These are phyloP conservation scores for Eudorina sp. DNA, from an alignment of 139 green algal genomes.

Conservation along the genomic window DNA sequence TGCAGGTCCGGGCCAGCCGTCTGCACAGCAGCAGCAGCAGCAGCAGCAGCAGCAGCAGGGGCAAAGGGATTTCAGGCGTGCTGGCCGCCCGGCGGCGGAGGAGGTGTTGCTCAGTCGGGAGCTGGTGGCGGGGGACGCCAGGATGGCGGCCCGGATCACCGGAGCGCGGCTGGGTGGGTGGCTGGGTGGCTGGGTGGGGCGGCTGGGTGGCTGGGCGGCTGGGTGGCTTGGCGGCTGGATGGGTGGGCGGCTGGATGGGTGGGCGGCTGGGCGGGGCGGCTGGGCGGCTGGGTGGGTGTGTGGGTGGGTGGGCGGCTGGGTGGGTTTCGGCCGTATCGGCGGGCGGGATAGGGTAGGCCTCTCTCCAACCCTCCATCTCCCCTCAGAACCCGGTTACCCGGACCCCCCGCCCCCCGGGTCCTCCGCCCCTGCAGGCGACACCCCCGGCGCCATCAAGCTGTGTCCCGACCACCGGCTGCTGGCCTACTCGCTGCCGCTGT, in stretches of 20 bases:
- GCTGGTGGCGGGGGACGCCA: background rate
- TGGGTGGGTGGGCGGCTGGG: too few species aligned
- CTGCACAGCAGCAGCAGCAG: background rate
- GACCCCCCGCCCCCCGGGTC: background rate
- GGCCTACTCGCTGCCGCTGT: constrained; percentile 52
- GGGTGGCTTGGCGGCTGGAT: background rate
- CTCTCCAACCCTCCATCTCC: background rate
- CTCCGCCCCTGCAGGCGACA: background rate
- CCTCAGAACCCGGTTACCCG: background rate
- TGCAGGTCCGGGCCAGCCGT: background rate
- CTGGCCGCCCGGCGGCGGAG: background rate
- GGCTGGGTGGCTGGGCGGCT: background rate
- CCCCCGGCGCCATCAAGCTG: constrained; percentile 50
- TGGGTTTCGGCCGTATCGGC: too few species aligned
- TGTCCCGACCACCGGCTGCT: constrained; percentile 55
- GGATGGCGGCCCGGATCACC: constrained; percentile 8
- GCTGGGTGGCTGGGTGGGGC: background rate
- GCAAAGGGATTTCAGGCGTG: too few species aligned
- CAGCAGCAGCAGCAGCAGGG: background rate
- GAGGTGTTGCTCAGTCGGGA: constrained; percentile 15
- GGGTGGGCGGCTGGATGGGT: background rate
- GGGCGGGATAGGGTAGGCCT: background rate
- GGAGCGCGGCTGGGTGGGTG: background rate
- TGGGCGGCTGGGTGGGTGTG: background rate
- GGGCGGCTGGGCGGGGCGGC: background rate